Conservation (phyloP, 2,329 filamentous ascomycete genomes). For the Colletotrichum aenigma region DNA sequence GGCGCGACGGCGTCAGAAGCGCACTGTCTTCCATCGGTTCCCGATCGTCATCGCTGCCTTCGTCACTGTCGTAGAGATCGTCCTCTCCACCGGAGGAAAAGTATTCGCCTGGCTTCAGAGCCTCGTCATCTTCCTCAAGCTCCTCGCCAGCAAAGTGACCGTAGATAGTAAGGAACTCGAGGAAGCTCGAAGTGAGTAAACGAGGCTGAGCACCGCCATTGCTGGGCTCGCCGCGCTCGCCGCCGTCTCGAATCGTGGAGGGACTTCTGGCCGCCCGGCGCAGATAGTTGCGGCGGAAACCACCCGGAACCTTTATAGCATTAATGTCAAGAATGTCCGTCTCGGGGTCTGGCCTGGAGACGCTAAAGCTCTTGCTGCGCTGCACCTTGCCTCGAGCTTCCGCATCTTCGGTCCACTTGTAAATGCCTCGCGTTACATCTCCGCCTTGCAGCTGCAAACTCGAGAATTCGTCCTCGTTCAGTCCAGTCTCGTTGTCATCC, state of each 20-base stretch:
- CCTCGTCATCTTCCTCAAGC: conserved; percentile 95
- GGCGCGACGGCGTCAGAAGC: conserved; percentile 76
- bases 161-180: conserved; percentile 94
- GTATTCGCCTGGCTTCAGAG: conserved; percentile 84
- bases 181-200: conserved; percentile 88
- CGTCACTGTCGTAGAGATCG: conserved; percentile 48
- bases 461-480: conserved; percentile 83
- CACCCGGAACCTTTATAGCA: conserved; percentile 90
- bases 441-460: conserved; percentile 92
- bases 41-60: conserved; percentile 65
- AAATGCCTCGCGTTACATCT: conserved; percentile 93
- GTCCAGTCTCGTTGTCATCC: conserved; percentile 37
- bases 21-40: conserved; percentile 90
- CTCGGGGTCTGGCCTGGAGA: conserved; percentile 78
- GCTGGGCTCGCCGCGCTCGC: conserved; percentile 39
- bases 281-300: conserved; percentile 89
- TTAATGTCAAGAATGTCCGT: conserved; percentile 84
- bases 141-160: conserved; percentile 98
- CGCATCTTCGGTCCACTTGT: conserved; percentile 93
- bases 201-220: conserved; percentile 52
- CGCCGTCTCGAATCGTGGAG: conserved; percentile 41
- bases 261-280: conserved; percentile 75
- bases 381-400: conserved; percentile 71
- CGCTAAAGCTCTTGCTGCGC: conserved; percentile 87
- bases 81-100: conserved; percentile 80